A percentile compares a stretch with the other conserved stretches of the same genome.
Evolutionary conservation across 2,329 filamentous ascomycete species (phyloP).

Genomic region (Aspergillus tanneri): DNA sequence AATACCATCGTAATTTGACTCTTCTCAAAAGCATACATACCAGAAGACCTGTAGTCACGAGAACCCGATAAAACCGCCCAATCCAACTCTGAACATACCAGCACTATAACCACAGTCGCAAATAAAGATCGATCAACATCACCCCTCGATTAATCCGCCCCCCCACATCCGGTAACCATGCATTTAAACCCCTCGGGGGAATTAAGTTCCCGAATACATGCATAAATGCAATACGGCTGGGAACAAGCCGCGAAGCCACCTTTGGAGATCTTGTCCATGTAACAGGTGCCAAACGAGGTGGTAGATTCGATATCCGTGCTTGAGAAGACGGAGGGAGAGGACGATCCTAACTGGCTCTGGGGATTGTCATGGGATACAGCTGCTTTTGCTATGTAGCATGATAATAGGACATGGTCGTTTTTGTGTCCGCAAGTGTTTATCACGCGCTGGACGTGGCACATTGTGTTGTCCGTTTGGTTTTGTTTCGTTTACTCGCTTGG

Average conservation of each 20-base stretch:
- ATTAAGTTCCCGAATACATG: constrained; percentile 1
- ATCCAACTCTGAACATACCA: neutral
- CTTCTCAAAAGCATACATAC: neutral
- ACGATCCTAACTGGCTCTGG: no score
- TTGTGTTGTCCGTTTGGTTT: neutral
- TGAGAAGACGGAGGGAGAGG: no score
- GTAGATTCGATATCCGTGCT: neutral
- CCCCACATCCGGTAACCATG: constrained; percentile 21
- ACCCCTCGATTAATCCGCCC: constrained; percentile 5
- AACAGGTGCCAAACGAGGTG: no score
- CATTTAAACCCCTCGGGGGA: constrained; percentile 19
- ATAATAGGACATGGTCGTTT: constrained; percentile 23
- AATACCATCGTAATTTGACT: neutral
- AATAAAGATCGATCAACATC: neutral
- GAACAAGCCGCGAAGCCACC: constrained; percentile 18
- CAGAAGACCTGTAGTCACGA: neutral
- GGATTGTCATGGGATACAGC: no score
- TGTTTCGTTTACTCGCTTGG: neutral
- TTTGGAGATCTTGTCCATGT: constrained; percentile 4
- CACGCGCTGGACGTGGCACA: constrained; percentile 25
- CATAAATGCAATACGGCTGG: constrained; percentile 18
- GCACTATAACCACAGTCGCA: constrained; percentile 1
- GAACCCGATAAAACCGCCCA: neutral
- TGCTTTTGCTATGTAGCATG: constrained; percentile 17
- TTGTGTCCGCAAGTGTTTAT: constrained; percentile 24